These are phyloP conservation scores for Penicillium olsonii DNA, from an alignment of 2,329 filamentous ascomycete genomes.

Conservation along the genomic window DNA sequence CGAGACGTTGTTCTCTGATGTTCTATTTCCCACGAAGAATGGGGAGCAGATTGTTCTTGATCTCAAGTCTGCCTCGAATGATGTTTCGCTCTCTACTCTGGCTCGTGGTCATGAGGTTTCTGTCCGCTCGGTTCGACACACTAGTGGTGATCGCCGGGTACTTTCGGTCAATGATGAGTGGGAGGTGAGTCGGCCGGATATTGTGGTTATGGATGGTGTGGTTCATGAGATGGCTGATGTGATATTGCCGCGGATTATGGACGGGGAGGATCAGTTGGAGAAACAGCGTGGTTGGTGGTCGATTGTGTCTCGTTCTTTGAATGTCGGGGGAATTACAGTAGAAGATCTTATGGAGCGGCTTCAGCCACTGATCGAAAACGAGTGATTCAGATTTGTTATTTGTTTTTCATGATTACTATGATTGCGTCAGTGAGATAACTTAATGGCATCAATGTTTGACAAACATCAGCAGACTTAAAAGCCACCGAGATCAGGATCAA, in stretches of 20 bases:
- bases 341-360: background rate
- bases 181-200: background rate
- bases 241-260: background rate
- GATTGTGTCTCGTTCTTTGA: background rate
- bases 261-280: background rate
- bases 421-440: too few relatives aligned
- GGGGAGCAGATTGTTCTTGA: background rate
- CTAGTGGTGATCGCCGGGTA: background rate
- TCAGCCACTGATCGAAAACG: background rate
- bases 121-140: background rate
- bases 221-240: background rate
- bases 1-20: background rate
- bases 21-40: background rate
- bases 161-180: background rate
- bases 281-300: background rate
- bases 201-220: background rate
- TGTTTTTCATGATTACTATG: too few relatives aligned
- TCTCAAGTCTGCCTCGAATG: background rate
- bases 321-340: background rate
- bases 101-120: background rate
- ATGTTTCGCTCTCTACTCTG: background rate
- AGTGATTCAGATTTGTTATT: background rate
- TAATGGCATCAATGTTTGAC: too few relatives aligned
- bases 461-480: too few relatives aligned
- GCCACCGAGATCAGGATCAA: too few relatives aligned